A percentile compares a stretch with the other conserved stretches of the same genome.
phyloP scores from a whole-genome alignment of 2,329 filamentous ascomycete species.

The Trichoderma sp. region DNA sequence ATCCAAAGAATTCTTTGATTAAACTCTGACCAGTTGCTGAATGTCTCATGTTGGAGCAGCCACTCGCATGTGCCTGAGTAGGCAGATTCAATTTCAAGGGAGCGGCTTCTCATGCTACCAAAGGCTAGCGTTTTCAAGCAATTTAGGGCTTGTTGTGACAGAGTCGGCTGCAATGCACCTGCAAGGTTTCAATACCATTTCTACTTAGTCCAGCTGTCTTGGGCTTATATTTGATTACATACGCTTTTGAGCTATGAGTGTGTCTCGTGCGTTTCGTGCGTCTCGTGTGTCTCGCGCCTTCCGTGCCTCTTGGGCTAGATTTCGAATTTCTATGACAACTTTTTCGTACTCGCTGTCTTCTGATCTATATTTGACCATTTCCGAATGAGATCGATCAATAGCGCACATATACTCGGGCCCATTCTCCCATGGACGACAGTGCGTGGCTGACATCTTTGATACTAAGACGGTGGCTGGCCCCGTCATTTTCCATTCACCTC shows the following conservation, averaged over 20 bases:
- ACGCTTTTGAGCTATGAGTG: not conserved
- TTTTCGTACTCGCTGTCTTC: not conserved
- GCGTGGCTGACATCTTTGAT: not conserved
- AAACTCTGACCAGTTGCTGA: slow-evolving; percentile 32
- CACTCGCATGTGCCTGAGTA: slow-evolving; percentile 40
- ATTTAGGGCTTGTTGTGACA: not conserved
- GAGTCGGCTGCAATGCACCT: not conserved
- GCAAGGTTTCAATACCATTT: not conserved
- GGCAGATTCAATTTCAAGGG: slow-evolving; percentile 34
- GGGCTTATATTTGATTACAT: not conserved
- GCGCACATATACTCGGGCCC: not conserved
- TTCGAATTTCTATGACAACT: not conserved
- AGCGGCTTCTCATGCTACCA: slow-evolving; percentile 36
- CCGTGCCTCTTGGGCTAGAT: not conserved
- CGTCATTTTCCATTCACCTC: not conserved
- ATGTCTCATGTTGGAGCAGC: slow-evolving; percentile 37
- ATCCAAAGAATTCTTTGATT: slow-evolving; percentile 43
- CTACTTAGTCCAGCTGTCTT: not conserved
- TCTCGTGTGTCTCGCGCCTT: not conserved
- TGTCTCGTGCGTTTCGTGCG: not conserved
- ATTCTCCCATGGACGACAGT: not conserved
- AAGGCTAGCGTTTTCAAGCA: slow-evolving; percentile 42
- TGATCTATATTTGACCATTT: not conserved
- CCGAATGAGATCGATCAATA: not conserved
- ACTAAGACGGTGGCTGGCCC: not conserved